Percentiles rank a stretch among this genome's conserved stretches.
phyloP scores from a whole-genome alignment of 148 eudicot genomes.

The Vaccinium vitisidaea region DNA sequence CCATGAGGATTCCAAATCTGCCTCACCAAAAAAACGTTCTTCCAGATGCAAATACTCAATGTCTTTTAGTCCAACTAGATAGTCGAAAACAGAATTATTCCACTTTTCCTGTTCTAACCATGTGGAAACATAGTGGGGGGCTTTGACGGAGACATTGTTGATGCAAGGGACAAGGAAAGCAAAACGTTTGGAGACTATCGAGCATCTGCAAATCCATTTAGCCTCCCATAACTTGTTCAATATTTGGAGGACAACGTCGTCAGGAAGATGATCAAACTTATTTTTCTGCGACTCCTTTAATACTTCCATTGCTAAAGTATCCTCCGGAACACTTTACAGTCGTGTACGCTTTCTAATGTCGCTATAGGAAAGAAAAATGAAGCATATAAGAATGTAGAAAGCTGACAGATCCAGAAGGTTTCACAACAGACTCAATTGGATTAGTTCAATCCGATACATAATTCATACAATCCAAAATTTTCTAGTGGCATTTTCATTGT shows the following conservation, averaged over 20 bases:
- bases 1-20: not conserved
- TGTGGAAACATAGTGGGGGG: not conserved
- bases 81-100: not conserved
- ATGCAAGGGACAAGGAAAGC: not conserved
- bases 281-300: not conserved
- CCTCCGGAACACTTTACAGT: not conserved
- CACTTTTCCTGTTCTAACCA: not conserved
- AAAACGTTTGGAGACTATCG: not conserved
- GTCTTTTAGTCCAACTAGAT: not conserved
- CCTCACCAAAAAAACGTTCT: not conserved
- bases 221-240: constrained; percentile 5
- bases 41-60: not conserved
- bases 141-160: not conserved
- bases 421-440: not conserved
- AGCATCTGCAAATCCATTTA: not conserved
- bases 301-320: not conserved
- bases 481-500: not conserved
- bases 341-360: not conserved
- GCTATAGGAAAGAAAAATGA: not conserved
- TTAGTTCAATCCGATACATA: not conserved
- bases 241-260: not conserved
- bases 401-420: not conserved
- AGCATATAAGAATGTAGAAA: not conserved
- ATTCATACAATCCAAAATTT: not conserved
- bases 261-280: not conserved